A percentile compares a stretch with the other conserved stretches of the same genome.
Evolutionary conservation across 179 eudicot species (phyloP).

Genomic region (Camellia oleifera): DNA sequence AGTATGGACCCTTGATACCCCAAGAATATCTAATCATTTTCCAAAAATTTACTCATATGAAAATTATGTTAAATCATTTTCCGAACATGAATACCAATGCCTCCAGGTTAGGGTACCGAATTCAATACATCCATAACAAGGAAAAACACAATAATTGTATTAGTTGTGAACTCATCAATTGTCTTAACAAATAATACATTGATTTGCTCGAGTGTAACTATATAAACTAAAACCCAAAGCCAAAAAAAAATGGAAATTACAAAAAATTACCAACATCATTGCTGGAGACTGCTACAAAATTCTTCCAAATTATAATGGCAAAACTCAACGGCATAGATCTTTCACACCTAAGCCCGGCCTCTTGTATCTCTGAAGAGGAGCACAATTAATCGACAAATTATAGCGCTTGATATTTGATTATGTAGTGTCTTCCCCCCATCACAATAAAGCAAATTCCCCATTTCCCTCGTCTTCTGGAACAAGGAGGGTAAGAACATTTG

Average conservation of each 20-base stretch:
- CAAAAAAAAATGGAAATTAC: not conserved
- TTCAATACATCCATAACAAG: too few species aligned
- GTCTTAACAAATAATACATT: slow-evolving; percentile 1
- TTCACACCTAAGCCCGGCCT: not conserved
- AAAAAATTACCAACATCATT: too few species aligned
- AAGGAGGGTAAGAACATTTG: slow-evolving; percentile 1
- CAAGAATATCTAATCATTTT: too few species aligned
- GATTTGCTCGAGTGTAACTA: not conserved
- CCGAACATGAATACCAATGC: too few species aligned
- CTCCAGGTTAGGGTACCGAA: too few species aligned
- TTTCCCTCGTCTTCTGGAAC: not conserved
- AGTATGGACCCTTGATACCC: too few species aligned
- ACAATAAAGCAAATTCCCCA: not conserved
- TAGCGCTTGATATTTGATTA: not conserved
- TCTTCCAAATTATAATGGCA: not conserved
- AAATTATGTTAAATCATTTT: too few species aligned
- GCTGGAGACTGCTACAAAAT: not conserved
- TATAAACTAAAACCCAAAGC: not conserved
- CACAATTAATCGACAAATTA: not conserved
- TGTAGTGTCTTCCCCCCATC: not conserved
- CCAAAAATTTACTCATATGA: too few species aligned
- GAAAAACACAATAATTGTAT: not conserved
- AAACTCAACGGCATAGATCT: not conserved
- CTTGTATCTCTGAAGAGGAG: not conserved
- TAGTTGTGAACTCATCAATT: not conserved